phyloP scores from a whole-genome alignment of 2,329 filamentous ascomycete species.

The Alternaria atra region DNA sequence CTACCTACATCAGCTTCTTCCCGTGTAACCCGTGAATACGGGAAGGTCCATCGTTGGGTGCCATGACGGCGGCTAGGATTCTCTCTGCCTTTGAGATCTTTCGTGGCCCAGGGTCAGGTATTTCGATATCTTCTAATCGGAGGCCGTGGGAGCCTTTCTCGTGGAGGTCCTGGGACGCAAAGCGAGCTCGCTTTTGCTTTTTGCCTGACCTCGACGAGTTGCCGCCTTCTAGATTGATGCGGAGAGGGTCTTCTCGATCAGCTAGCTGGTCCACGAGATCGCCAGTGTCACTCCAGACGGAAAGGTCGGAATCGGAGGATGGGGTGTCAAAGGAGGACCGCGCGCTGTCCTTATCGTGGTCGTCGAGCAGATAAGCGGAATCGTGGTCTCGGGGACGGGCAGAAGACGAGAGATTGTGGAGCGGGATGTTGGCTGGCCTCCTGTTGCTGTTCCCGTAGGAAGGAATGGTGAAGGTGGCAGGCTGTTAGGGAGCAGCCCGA shows the following conservation, averaged over 20 bases:
- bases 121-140: conserved; percentile 78
- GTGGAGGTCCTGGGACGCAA: conserved; percentile 61
- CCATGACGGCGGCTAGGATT: conserved; percentile 84
- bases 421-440: conserved; percentile 86
- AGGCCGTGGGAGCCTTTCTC: conserved; percentile 56
- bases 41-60: conserved; percentile 72
- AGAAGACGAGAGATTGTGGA: conserved; percentile 73
- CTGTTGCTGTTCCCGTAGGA: conserved; percentile 68
- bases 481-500: conserved; percentile 66
- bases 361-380: conserved; percentile 51
- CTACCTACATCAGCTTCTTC: conserved; percentile 85
- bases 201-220: conserved; percentile 56
- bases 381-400: conserved; percentile 51
- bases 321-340: conserved; percentile 64
- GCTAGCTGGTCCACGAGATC: conserved; percentile 92
- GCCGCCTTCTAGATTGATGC: conserved; percentile 72
- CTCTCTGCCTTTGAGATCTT: conserved; percentile 73
- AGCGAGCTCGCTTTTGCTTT: conserved; percentile 74
- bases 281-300: conserved; percentile 91
- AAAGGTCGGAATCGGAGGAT: conserved; percentile 73
- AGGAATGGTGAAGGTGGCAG: conserved; percentile 80
- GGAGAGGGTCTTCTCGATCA: conserved; percentile 82
- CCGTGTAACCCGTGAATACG: conserved; percentile 92
- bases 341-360: conserved; percentile 61
- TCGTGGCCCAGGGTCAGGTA: conserved; percentile 73